phyloP scores from a whole-genome alignment of 352 stramenopile genomes.

The Phytophthora nicotianae region DNA sequence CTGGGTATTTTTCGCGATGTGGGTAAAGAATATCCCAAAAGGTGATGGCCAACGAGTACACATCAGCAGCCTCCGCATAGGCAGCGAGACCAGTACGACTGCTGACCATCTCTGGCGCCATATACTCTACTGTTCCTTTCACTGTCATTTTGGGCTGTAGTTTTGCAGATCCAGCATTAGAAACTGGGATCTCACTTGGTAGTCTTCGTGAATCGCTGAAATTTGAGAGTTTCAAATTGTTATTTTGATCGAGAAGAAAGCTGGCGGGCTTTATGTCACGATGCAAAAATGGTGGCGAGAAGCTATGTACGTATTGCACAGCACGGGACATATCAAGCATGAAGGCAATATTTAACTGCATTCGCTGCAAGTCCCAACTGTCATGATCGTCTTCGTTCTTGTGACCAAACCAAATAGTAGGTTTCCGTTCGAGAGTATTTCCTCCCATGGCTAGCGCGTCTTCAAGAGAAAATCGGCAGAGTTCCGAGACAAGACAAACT shows the following conservation, averaged over 20 bases:
- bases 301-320: constrained; percentile 65
- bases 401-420: constrained; percentile 5
- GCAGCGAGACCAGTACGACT: constrained; percentile 42
- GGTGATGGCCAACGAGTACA: constrained; percentile 73
- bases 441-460: constrained; percentile 31
- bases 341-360: constrained; percentile 47
- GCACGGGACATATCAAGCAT: constrained; percentile 63
- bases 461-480: constrained; percentile 48
- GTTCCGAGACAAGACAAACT: constrained; percentile 55
- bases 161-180: background rate
- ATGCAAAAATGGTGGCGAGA: constrained; percentile 59
- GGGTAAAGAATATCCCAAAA: constrained; percentile 78
- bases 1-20: constrained; percentile 47
- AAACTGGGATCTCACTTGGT: constrained; percentile 18
- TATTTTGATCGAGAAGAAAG: constrained; percentile 50
- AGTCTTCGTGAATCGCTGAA: constrained; percentile 58
- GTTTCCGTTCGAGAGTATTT: background rate
- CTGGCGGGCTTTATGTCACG: constrained; percentile 65
- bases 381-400: background rate
- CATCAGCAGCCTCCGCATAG: constrained; percentile 65
- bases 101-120: constrained; percentile 72
- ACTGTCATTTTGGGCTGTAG: constrained; percentile 51
- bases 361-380: constrained; percentile 22
- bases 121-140: constrained; percentile 70
- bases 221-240: constrained; percentile 58